Evolutionary conservation across 2,329 filamentous ascomycete species (phyloP).

Genomic region (Sphaerulina musiva): DNA sequence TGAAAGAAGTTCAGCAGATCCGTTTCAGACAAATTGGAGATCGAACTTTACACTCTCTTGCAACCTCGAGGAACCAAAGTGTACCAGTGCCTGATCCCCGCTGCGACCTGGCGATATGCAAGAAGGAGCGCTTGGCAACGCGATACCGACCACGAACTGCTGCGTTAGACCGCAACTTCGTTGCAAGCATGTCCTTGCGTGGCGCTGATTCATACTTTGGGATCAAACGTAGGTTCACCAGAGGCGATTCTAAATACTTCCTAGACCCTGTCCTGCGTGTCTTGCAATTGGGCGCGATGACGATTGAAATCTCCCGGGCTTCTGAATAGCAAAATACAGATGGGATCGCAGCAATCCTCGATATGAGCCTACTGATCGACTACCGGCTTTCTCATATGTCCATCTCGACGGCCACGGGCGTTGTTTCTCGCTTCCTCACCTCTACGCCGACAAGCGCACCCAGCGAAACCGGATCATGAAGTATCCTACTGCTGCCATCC

Average conservation of each 20-base stretch:
- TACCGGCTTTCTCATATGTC: neutral
- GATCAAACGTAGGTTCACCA: neutral
- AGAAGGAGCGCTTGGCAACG: neutral
- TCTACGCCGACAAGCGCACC: neutral
- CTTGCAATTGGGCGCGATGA: neutral
- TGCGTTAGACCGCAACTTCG: neutral
- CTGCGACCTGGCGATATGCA: neutral
- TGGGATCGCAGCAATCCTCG: neutral
- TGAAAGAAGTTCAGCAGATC: slow-evolving; percentile 1
- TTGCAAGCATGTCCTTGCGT: slow-evolving; percentile 1
- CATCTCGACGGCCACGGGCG: neutral
- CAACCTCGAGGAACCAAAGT: slow-evolving; percentile 3
- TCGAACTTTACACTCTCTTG: slow-evolving; percentile 1
- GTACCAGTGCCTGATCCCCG: slow-evolving; percentile 4
- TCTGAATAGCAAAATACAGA: slow-evolving; percentile 3
- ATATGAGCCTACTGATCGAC: neutral
- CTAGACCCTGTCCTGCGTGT: neutral
- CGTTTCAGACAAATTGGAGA: slow-evolving; percentile 6
- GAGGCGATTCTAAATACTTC: slow-evolving; percentile 1
- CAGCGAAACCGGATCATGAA: too few relatives aligned
- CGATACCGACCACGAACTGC: slow-evolving; percentile 1
- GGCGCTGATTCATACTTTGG: neutral
- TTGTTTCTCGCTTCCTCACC: neutral
- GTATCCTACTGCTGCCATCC: neutral
- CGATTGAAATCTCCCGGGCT: neutral